Evolutionary conservation across 257 asterid species (phyloP).

Genomic region (Scutellaria minor): DNA sequence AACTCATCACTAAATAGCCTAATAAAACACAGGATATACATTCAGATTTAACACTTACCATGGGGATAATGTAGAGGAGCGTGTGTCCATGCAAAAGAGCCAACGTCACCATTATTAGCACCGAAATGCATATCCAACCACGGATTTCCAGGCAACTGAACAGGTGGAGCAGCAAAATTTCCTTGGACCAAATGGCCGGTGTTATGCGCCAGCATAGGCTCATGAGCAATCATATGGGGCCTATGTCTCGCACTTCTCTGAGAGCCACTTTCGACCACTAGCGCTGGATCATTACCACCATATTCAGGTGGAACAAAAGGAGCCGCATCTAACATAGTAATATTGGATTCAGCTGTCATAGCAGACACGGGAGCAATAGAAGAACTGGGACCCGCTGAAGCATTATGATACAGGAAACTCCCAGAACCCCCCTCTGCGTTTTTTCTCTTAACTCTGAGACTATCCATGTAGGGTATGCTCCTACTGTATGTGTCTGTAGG

Average conservation of each 20-base stretch:
- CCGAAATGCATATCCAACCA: slow-evolving; percentile 66
- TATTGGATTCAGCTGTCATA: slow-evolving; percentile 44
- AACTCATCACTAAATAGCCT: not conserved
- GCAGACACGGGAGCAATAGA: slow-evolving; percentile 43
- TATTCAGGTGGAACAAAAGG: slow-evolving; percentile 34
- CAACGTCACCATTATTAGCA: slow-evolving; percentile 54
- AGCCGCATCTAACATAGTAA: slow-evolving; percentile 37
- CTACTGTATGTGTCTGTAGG: slow-evolving; percentile 46
- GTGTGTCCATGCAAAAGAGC: slow-evolving; percentile 63
- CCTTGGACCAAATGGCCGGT: slow-evolving; percentile 54
- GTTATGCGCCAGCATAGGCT: slow-evolving; percentile 49
- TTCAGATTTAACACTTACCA: slow-evolving; percentile 45
- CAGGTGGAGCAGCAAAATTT: slow-evolving; percentile 57
- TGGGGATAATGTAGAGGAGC: slow-evolving; percentile 52
- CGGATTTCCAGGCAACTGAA: slow-evolving; percentile 63
- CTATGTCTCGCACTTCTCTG: slow-evolving; percentile 54
- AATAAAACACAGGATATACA: not conserved
- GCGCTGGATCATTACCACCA: slow-evolving; percentile 46
- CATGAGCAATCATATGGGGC: slow-evolving; percentile 49
- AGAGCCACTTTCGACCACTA: slow-evolving; percentile 38
- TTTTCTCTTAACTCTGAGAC: slow-evolving; percentile 63
- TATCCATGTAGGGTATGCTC: slow-evolving; percentile 53
- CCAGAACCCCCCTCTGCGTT: slow-evolving; percentile 46
- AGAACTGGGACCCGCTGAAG: slow-evolving; percentile 66
- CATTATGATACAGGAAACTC: slow-evolving; percentile 37